Evolutionary conservation across 495 filamentous ascomycete species (phyloP).

Genomic region (Annulohypoxylon stygium): DNA sequence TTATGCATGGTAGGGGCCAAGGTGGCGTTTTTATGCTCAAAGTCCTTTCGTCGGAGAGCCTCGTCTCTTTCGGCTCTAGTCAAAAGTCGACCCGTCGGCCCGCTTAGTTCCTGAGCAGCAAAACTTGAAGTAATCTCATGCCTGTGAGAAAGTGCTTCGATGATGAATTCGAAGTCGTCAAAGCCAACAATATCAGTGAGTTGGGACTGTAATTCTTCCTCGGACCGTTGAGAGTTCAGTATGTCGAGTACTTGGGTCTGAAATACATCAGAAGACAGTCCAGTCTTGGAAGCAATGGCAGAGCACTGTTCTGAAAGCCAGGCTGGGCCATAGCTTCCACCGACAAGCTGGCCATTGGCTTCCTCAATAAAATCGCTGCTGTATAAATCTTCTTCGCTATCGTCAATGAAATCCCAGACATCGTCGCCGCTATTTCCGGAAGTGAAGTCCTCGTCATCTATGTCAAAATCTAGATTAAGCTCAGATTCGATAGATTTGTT

Average conservation of each 20-base stretch:
- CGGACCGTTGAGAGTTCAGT: constrained; percentile 72
- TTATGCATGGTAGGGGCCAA: constrained; percentile 72
- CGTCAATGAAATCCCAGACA: constrained; percentile 90
- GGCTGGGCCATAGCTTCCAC: constrained; percentile 49
- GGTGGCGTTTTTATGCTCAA: constrained; percentile 82
- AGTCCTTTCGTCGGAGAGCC: constrained; percentile 77
- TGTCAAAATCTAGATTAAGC: constrained; percentile 55
- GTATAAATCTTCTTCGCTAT: constrained; percentile 71
- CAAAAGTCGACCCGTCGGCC: constrained; percentile 71
- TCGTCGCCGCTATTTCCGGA: constrained; percentile 76
- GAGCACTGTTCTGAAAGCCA: constrained; percentile 79
- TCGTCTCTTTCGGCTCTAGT: constrained; percentile 82
- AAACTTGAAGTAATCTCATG: constrained; percentile 67
- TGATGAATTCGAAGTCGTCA: constrained; percentile 90
- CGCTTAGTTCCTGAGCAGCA: constrained; percentile 54
- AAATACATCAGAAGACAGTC: constrained; percentile 71
- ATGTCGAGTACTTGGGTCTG: constrained; percentile 78
- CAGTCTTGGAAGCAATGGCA: constrained; percentile 68
- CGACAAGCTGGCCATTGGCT: constrained; percentile 35
- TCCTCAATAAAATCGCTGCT: constrained; percentile 60
- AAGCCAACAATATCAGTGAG: constrained; percentile 94
- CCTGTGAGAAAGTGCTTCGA: constrained; percentile 82
- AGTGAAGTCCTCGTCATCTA: constrained; percentile 72
- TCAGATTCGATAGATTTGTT: constrained; percentile 23
- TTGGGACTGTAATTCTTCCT: constrained; percentile 88